These are phyloP conservation scores for Euphorbia lathyris DNA, from an alignment of 345 rosid genomes.

Conservation along the genomic window DNA sequence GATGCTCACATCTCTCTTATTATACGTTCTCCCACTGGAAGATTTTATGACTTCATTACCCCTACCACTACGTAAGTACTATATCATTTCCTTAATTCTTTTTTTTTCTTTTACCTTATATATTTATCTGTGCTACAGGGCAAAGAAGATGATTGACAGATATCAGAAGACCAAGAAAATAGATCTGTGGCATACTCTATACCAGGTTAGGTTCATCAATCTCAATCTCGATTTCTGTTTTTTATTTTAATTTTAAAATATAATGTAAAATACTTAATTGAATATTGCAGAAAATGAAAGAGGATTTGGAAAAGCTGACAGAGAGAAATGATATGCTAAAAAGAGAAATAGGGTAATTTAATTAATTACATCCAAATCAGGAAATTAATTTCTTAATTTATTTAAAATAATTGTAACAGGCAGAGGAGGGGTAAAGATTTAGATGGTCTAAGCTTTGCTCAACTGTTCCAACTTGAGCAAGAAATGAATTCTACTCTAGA, in stretches of 20 bases:
- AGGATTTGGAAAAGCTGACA: constrained; percentile 39
- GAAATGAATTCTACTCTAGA: no score
- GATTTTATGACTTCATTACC: constrained; percentile 51
- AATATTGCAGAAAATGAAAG: constrained; percentile 52
- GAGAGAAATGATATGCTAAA: constrained; percentile 47
- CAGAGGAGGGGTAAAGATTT: no score
- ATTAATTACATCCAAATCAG: not conserved
- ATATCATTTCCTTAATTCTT: not conserved
- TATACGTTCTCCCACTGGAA: constrained; percentile 47
- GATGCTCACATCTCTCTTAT: constrained; percentile 62
- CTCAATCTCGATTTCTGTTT: not conserved
- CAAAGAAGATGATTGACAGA: constrained; percentile 42
- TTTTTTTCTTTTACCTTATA: not conserved
- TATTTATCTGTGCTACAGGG: constrained; percentile 23
- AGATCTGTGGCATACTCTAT: constrained; percentile 59
- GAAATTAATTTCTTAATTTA: not conserved
- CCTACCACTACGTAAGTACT: constrained; percentile 30
- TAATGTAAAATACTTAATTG: not conserved
- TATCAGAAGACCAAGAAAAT: constrained; percentile 45
- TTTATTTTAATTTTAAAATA: not conserved
- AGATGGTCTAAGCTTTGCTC: no score
- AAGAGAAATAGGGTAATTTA: constrained; percentile 44
- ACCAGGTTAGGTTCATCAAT: no score
- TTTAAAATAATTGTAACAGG: no score
- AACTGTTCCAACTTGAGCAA: no score